A percentile compares a stretch with the other conserved stretches of the same genome.
Conservation (phyloP, 495 filamentous ascomycete genomes). For the Aspergillus affinis region DNA sequence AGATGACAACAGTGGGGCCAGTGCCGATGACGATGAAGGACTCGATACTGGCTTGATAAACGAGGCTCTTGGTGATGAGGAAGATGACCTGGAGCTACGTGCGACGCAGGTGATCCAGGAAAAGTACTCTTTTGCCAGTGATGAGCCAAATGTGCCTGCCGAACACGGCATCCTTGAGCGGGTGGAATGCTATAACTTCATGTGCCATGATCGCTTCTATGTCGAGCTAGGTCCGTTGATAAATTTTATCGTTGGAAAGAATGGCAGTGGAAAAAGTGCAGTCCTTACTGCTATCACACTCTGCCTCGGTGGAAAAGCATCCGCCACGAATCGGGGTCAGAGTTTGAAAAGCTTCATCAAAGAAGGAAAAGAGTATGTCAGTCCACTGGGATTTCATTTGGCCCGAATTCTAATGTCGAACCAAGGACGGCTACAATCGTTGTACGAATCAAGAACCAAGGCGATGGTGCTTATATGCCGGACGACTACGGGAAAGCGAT, state of each 20-base stretch:
- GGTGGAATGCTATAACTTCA: constrained; percentile 86
- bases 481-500: constrained; percentile 86
- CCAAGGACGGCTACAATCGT: constrained; percentile 51
- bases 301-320: constrained; percentile 92
- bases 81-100: constrained; percentile 57
- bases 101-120: constrained; percentile 70
- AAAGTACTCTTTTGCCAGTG: constrained; percentile 50
- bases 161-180: constrained; percentile 83
- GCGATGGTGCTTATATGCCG: constrained; percentile 75
- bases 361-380: constrained; percentile 69
- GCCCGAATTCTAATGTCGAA: constrained; percentile 18
- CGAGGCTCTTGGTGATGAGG: constrained; percentile 41
- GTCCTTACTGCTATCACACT: constrained; percentile 93
- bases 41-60: constrained; percentile 28
- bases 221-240: constrained; percentile 87
- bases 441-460: constrained; percentile 88
- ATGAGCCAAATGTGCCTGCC: constrained; percentile 69
- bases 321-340: constrained; percentile 90
- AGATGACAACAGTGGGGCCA: constrained; percentile 26
- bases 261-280: constrained; percentile 98
- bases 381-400: constrained; percentile 18
- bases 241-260: constrained; percentile 97
- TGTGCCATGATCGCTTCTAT: constrained; percentile 83
- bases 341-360: constrained; percentile 92
- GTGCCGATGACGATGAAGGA: constrained; percentile 24